Percentiles rank a stretch among this genome's conserved stretches.
Evolutionary conservation across 768 basidiomycete species (phyloP).

Genomic region (Boletus eberwhitei): DNA sequence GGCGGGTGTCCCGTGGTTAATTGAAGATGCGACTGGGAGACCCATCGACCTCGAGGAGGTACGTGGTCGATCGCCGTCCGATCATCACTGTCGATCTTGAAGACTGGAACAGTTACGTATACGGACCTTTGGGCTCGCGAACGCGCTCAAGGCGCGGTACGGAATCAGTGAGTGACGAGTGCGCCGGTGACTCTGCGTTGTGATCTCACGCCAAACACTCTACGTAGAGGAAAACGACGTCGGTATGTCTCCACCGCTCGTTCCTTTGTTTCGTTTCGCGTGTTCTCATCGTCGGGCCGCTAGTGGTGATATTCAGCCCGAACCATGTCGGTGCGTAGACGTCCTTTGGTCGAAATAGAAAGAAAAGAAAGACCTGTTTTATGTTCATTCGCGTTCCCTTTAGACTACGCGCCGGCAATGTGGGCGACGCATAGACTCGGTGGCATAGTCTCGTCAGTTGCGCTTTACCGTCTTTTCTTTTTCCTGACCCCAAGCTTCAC

Average conservation of each 20-base stretch:
- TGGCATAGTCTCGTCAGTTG: slow-evolving; percentile 52
- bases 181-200: not conserved
- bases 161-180: slow-evolving; percentile 40
- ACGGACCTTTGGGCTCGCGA: slow-evolving; percentile 52
- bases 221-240: slow-evolving; percentile 46
- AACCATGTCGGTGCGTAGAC: slow-evolving; percentile 53
- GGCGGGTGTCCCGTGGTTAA: slow-evolving; percentile 49
- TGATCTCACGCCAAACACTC: not conserved
- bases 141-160: slow-evolving; percentile 47
- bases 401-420: slow-evolving; percentile 53
- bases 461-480: not conserved
- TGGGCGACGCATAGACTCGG: slow-evolving; percentile 63
- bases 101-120: slow-evolving; percentile 31
- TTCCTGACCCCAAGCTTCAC: not conserved
- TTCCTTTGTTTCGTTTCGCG: not conserved
- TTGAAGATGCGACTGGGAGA: slow-evolving; percentile 54
- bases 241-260: slow-evolving; percentile 35
- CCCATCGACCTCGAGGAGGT: slow-evolving; percentile 48
- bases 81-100: not conserved
- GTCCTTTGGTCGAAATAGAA: not conserved
- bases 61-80: slow-evolving; percentile 4
- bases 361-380: not conserved
- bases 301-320: slow-evolving; percentile 63
- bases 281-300: slow-evolving; percentile 3
- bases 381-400: not conserved